Base-by-base conservation (phyloP, 1,284 basidiomycete species). In the Marasmius tenuissimus region DNA sequence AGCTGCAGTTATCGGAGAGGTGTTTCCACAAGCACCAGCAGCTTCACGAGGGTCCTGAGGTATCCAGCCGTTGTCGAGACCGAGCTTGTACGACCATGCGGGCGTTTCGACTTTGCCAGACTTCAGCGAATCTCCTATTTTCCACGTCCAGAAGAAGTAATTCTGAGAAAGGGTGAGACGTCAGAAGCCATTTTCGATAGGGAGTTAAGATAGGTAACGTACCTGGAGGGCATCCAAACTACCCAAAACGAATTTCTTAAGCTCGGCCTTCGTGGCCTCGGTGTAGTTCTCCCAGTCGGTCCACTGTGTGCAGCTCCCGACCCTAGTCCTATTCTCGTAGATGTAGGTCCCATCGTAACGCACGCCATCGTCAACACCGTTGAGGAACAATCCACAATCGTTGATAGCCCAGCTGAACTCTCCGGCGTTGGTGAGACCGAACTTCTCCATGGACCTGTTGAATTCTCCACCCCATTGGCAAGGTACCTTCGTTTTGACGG, bases 141-240 rank as follows among this genome's bases (percentile, higher is more conserved):
- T 96, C 95, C 94, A 98, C 2, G 93, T 96, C 96, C 96, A 97
- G 85, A 96, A 97, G 84, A 96, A 96, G 78, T 85, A 97, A 75
- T 97, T 89, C 86, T 93, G 71, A 33, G n/a, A 22, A 35, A 33
- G 40, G 22, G 49, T 37, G 38, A 58, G 47, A 53, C 33, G 10
- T 22, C 48, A 6, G n/a, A 22, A 22, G 9, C 16, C 16, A n/a
- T 45, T 8, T 27, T 10, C 7, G 33, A 34, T 34, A 40, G 18
- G 9, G 53, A 11, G 14, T 38, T 20, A 53, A 45, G 9, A 42
- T 10, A 16, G 27, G 27, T 27, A 33, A 55, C 76, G 55, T 66
- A 90, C 89, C 82, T 89, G 88, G 51, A 96, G 82, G 16, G 94
- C 90, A 73, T 94, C 93, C 94, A 96, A 96, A 66, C 85, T 89